These are phyloP conservation scores for Saccharomyces eubayanus DNA, from an alignment of 805 yeast species.

Conservation along the genomic window DNA sequence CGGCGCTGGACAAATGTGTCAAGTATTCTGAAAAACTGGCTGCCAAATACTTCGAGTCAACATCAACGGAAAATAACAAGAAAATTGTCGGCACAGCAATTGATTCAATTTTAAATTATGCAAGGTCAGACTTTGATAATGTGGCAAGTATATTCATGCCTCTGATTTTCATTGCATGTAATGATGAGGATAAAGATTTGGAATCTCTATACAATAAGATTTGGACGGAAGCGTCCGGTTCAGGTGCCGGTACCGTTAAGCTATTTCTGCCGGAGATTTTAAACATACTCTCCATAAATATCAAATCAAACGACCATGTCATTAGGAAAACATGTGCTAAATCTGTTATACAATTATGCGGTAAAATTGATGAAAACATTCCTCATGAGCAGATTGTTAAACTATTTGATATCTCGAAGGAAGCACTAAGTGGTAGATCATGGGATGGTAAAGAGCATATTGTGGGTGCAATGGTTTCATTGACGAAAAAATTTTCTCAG, in stretches of 20 bases:
- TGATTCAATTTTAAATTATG: constrained; percentile 57
- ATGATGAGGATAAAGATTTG: constrained; percentile 47
- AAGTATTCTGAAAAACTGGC: constrained; percentile 46
- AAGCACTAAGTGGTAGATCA: constrained; percentile 64
- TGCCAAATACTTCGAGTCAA: constrained; percentile 48
- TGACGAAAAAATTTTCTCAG: constrained; percentile 40
- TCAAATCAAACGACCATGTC: constrained; percentile 51
- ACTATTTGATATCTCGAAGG: constrained; percentile 47
- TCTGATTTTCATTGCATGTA: constrained; percentile 66
- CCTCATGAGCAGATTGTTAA: constrained; percentile 25
- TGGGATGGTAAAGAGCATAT: constrained; percentile 85
- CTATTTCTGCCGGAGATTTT: constrained; percentile 66
- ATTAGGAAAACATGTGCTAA: constrained; percentile 64
- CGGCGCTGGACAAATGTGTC: constrained; percentile 43
- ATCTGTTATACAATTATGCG: constrained; percentile 52
- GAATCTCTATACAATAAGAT: constrained; percentile 45
- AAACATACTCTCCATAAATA: constrained; percentile 39
- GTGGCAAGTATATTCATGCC: constrained; percentile 66
- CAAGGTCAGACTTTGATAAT: constrained; percentile 57
- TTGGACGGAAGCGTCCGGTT: constrained; percentile 75
- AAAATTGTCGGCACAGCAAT: constrained; percentile 52
- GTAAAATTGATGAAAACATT: constrained; percentile 33
- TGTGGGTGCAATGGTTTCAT: constrained; percentile 57
- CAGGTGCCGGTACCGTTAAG: constrained; percentile 61
- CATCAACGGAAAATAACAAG: constrained; percentile 37